Percentiles rank a stretch among this genome's conserved stretches.
These are phyloP conservation scores for Penicillium crystallinum DNA, from an alignment of 495 filamentous ascomycete genomes.

Conservation along the genomic window DNA sequence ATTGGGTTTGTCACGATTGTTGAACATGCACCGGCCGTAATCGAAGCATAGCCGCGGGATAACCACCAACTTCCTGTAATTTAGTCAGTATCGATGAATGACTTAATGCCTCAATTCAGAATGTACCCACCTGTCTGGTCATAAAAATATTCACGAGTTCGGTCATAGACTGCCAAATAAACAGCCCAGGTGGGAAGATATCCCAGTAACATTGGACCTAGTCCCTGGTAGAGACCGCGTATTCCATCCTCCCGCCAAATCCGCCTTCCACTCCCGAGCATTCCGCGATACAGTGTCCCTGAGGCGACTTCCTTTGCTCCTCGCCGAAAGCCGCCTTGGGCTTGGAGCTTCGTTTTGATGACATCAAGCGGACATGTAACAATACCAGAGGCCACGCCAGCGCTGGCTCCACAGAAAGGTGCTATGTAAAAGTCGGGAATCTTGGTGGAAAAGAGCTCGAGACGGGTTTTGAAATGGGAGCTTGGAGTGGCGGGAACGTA, in stretches of 20 bases:
- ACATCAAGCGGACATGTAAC: constrained; percentile 98
- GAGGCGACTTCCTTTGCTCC: constrained; percentile 40
- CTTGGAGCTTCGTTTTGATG: constrained; percentile 97
- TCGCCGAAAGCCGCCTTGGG: constrained; percentile 73
- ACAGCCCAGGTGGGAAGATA: constrained; percentile 98
- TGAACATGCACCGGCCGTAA: constrained; percentile 85
- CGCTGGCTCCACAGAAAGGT: constrained; percentile 75
- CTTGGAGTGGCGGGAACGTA: constrained; percentile 17
- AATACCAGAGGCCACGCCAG: constrained; percentile 85
- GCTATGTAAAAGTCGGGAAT: constrained; percentile 51
- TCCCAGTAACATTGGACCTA: constrained; percentile 89
- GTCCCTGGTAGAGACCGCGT: constrained; percentile 84
- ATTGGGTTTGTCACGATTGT: constrained; percentile 98
- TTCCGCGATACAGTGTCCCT: constrained; percentile 66
- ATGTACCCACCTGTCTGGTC: constrained; percentile 56
- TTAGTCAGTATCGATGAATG: constrained; percentile 6
- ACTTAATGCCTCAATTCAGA: background rate
- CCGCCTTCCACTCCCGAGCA: constrained; percentile 75
- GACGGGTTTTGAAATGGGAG: constrained; percentile 41
- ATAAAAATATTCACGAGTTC: constrained; percentile 67
- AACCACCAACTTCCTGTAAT: constrained; percentile 53
- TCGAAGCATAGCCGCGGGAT: constrained; percentile 66
- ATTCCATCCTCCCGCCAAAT: constrained; percentile 88
- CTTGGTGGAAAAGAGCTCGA: constrained; percentile 51
- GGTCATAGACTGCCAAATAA: constrained; percentile 93